Evolutionary conservation across 2,329 filamentous ascomycete genomes (phyloP).

Genomic region (Penicillium sp.): DNA sequence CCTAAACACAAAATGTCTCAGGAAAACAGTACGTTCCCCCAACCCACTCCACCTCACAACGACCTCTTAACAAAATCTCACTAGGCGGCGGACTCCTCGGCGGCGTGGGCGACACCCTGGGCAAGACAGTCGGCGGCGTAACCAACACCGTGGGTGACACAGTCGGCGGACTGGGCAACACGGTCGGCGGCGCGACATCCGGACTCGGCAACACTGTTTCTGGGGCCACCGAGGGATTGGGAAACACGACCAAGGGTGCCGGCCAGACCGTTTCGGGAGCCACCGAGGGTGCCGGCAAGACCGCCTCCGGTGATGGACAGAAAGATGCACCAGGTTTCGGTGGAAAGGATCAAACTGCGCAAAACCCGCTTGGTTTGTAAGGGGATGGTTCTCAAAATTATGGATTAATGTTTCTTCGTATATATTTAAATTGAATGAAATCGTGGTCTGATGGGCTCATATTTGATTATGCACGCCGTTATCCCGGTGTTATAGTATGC

Average conservation of each 20-base stretch:
- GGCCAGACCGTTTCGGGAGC: conserved; percentile 13
- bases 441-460: not conserved
- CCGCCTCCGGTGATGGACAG: no score
- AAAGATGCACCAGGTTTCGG: conserved; percentile 11
- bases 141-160: conserved; percentile 31
- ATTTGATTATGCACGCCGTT: not conserved
- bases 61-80: no score
- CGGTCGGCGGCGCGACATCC: conserved; percentile 35
- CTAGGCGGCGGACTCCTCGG: conserved; percentile 25
- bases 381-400: not conserved
- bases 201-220: conserved; percentile 28
- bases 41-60: not conserved
- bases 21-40: conserved; percentile 13
- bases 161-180: conserved; percentile 32
- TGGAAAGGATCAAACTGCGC: conserved; percentile 21
- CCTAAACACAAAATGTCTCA: conserved; percentile 11
- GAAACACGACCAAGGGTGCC: conserved; percentile 29
- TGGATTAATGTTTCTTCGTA: not conserved
- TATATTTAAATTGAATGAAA: not conserved
- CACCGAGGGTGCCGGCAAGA: not conserved
- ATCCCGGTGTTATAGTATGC: no score
- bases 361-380: conserved; percentile 23
- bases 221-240: conserved; percentile 29
- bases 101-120: conserved; percentile 27
- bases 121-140: conserved; percentile 33